Evolutionary conservation across 2,329 filamentous ascomycete genomes (phyloP), one percentile per base, ranked within the genome.

Genomic region (Tolypocladium pustulatum): DNA sequence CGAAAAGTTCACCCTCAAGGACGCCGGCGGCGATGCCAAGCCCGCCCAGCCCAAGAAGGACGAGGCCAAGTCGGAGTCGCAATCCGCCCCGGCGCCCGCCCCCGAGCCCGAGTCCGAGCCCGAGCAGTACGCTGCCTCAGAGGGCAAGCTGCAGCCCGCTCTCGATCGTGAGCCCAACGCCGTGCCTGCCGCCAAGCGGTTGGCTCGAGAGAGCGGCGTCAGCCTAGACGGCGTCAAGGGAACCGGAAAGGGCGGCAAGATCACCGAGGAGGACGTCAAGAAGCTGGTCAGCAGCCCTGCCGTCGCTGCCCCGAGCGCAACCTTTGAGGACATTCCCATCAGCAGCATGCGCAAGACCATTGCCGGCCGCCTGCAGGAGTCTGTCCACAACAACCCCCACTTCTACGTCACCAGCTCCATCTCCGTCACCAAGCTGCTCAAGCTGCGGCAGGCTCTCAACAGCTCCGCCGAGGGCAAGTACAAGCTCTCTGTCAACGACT

Each of bases 401-500:
- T 99, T 96, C 85, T 99, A 93, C 73, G 93, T 99, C 69, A 90
- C 90, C 68, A 88, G 91, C 69, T 86, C 85, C 67, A 84, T 99
- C 71, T 97, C 93, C 60, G 94, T 99, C 64, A 84, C 81, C 75
- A 97, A 97, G 84, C 89, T 99, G 55, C 81, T 96, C 70, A 97
- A 97, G 82, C 91, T 99, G 68, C 91, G 94, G 70, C 85, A 90
- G 77, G 91, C 93, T 60, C 85, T 99, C 66, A 99, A 99, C 80
- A 84, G 86, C 71, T 87, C 89, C 15, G 81, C 90, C 54, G 88
- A 96, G 63, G 94, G 93, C 78, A 87, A 91, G 76, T 99, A 96
- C 85, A 99, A 97, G 85, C 89, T 99, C 60, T 97, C 92, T n/a
- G 91, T 99, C 78, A 99, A 99, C 78, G 94, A 99, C 78, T 96